Base-by-base conservation (phyloP, 2,329 filamentous ascomycete genomes). In the Scytalidium sp. region DNA sequence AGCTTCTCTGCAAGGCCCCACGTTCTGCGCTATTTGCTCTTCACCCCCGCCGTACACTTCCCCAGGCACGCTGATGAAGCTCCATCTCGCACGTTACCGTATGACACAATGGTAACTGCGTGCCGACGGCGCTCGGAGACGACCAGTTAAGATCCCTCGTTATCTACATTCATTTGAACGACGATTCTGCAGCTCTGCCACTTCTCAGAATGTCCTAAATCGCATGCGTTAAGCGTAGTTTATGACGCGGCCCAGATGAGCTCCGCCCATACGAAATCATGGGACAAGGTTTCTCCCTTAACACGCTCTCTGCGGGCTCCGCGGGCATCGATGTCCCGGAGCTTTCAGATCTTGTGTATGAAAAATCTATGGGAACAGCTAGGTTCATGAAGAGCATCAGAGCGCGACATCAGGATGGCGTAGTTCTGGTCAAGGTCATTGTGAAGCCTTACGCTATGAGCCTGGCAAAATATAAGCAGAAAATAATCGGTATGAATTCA, bases 321-420 rank as follows among this genome's bases (percentile, higher is more conserved):
- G 92, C 92, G 50, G 90, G 91, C 60, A 96, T 99, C 68, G 93
- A 99, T 69, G 84, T 95, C 22, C 88, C 92, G 36, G 93, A 99
- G 74, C 82, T 99, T 40, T 82, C 88, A 41, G 94, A 97, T 65
- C 75, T 97, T 51, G 84, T 87, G 32, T 96, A 97, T 72, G 94
- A 99, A 71, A 91, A 88, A 70, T 90, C 90, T 29, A 83, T 99
- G 63, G 93, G 93, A 43, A 90, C 88, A 58, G 91, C 90, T 20
- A 85, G 94, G 32, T 97, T 99, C 63, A 94, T 99, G 86, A 97
- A 97, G 71, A 94, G 90, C 56, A 92, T 97, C 56, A 84, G 93
- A 57, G 94, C 93, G 20, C 82, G 91, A 45, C 90, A 96, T 66
- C 87, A 88, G 62, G 88, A 96, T 75, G 93, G 94, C 49, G 78